Conservation (phyloP, 768 basidiomycete species). For the Crucibulum laeve region DNA sequence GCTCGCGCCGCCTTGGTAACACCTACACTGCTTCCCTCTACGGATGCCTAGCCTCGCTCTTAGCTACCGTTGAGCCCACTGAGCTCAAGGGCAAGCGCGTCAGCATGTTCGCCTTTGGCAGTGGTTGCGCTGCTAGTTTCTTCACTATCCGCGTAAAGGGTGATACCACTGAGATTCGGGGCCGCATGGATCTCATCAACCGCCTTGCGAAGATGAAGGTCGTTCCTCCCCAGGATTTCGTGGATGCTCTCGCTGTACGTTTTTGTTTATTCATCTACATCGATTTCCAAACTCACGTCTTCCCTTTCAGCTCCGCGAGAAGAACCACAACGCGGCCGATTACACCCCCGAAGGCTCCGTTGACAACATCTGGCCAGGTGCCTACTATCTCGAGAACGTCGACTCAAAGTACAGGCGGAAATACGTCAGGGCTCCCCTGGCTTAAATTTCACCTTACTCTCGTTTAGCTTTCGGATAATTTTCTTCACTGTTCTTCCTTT, state of each 20-base stretch:
- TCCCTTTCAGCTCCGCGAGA: conserved; percentile 78
- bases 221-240: conserved; percentile 88
- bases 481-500: too few species aligned
- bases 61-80: conserved; percentile 68
- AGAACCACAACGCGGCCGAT: conserved; percentile 87
- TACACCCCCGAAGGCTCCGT: conserved; percentile 84
- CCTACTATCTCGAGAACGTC: conserved; percentile 88
- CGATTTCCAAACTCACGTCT: conserved; percentile 1
- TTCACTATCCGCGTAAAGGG: conserved; percentile 86
- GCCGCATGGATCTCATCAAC: conserved; percentile 77
- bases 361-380: conserved; percentile 91
- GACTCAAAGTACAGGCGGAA: conserved; percentile 91
- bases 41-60: conserved; percentile 85
- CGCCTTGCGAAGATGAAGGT: conserved; percentile 85
- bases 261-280: conserved; percentile 7
- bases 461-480: background rate
- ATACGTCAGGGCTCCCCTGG: conserved; percentile 55
- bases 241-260: conserved; percentile 72
- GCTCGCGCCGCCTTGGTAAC: conserved; percentile 91
- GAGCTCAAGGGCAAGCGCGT: conserved; percentile 79
- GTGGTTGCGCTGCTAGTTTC: conserved; percentile 93
- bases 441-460: conserved; percentile 20
- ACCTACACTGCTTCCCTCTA: conserved; percentile 98
- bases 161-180: conserved; percentile 74
- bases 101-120: conserved; percentile 95